Evolutionary conservation across 2,329 filamentous ascomycete genomes (phyloP).

Genomic region (Hypoxylon rubiginosum): DNA sequence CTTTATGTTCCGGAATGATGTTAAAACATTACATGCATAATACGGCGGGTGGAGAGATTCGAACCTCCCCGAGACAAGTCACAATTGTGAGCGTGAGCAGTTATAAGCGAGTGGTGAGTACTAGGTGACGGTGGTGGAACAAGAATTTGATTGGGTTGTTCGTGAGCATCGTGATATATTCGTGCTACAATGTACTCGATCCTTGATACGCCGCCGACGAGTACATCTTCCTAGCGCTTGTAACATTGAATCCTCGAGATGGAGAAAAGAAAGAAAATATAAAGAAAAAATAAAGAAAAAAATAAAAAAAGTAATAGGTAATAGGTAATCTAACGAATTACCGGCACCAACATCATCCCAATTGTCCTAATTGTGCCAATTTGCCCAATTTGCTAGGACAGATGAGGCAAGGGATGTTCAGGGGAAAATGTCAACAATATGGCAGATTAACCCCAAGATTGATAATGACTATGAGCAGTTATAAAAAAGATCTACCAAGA

Average conservation of each 20-base stretch:
- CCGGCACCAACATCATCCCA: neutral
- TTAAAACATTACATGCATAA: conserved; percentile 4
- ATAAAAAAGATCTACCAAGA: neutral
- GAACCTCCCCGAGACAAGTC: neutral
- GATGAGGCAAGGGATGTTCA: neutral
- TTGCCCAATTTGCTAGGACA: neutral
- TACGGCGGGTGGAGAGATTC: neutral
- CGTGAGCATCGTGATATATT: neutral
- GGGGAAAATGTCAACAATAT: neutral
- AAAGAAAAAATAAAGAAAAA: neutral
- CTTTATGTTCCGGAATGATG: neutral
- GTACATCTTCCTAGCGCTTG: neutral
- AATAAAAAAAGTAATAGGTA: too few relatives aligned
- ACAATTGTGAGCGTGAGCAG: neutral
- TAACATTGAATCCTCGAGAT: neutral
- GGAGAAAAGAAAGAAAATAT: neutral
- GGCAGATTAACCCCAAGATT: neutral
- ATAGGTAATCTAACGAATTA: neutral
- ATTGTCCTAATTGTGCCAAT: too few relatives aligned
- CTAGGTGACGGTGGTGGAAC: neutral
- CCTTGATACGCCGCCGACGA: neutral
- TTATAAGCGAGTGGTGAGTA: neutral
- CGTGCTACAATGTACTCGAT: neutral
- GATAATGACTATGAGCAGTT: neutral
- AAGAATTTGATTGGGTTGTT: neutral